Percentiles rank a stretch among this genome's conserved stretches.
Conservation (phyloP, 225 moss, liverwort and hornwort species). For the Bryum argenteum region DNA sequence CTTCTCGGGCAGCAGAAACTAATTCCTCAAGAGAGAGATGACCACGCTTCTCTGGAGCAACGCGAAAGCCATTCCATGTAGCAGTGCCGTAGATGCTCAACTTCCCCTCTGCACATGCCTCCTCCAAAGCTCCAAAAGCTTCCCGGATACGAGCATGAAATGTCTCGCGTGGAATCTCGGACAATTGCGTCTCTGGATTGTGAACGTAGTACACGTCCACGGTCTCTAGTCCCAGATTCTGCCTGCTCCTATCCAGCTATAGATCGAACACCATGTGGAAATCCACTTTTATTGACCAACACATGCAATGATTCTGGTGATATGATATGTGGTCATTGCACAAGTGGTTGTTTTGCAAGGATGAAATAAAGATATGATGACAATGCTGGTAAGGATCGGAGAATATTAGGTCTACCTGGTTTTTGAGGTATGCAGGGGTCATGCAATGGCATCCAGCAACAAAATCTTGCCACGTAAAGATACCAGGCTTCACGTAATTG, state of each 20-base stretch:
- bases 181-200: slow-evolving; percentile 73
- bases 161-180: slow-evolving; percentile 48
- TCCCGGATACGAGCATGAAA: slow-evolving; percentile 52
- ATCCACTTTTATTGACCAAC: neutral
- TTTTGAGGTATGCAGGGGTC: slow-evolving; percentile 60
- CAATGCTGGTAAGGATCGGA: no score
- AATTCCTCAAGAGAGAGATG: slow-evolving; percentile 66
- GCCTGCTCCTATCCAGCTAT: slow-evolving; percentile 62
- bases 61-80: slow-evolving; percentile 77
- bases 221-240: slow-evolving; percentile 66
- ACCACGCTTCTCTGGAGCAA: slow-evolving; percentile 39
- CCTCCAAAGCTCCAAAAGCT: slow-evolving; percentile 70
- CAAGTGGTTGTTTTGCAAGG: no score
- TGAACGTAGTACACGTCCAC: slow-evolving; percentile 76
- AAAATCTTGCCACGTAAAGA: slow-evolving; percentile 59
- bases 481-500: slow-evolving; percentile 65
- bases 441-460: slow-evolving; percentile 68
- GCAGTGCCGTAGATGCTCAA: slow-evolving; percentile 65
- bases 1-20: slow-evolving; percentile 54
- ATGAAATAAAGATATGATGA: no score
- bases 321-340: neutral
- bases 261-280: slow-evolving; percentile 20
- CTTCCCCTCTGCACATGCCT: slow-evolving; percentile 62
- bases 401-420: slow-evolving; percentile 47
- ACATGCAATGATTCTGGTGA: slow-evolving; percentile 3